Evolutionary conservation across 1,139 yeast species (phyloP).

Genomic region (Taphrina pruni): DNA sequence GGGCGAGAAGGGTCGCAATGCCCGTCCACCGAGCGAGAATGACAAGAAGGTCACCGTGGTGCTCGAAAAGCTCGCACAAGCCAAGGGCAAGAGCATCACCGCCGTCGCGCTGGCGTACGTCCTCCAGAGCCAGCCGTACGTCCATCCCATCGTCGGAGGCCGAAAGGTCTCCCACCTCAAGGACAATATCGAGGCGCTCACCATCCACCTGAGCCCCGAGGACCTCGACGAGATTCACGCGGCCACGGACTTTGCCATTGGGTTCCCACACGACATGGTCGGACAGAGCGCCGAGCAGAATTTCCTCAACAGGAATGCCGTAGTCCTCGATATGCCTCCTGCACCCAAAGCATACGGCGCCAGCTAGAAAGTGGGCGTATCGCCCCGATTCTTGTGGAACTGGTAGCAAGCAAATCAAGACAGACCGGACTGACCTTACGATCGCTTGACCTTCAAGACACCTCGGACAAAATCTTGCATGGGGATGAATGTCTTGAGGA

Average conservation of each 20-base stretch:
- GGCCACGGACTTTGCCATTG: slow-evolving; percentile 22
- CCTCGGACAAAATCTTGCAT: too few species aligned
- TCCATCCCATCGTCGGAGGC: slow-evolving; percentile 47
- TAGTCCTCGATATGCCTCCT: neutral
- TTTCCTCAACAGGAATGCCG: slow-evolving; percentile 6
- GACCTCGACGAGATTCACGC: slow-evolving; percentile 41
- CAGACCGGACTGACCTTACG: too few species aligned
- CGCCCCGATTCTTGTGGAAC: too few species aligned
- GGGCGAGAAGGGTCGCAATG: slow-evolving; percentile 33
- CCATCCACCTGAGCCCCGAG: slow-evolving; percentile 42
- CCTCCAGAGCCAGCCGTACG: slow-evolving; percentile 46
- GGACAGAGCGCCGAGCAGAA: slow-evolving; percentile 17
- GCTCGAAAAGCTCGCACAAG: slow-evolving; percentile 47
- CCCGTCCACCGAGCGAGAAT: slow-evolving; percentile 33
- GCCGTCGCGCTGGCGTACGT: slow-evolving; percentile 49
- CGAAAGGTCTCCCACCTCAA: slow-evolving; percentile 46
- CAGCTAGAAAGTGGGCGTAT: too few species aligned
- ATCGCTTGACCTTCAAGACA: too few species aligned
- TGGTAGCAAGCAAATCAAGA: too few species aligned
- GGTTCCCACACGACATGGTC: slow-evolving; percentile 32
- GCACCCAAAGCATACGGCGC: slow-evolving; percentile 7
- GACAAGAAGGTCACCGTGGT: slow-evolving; percentile 47
- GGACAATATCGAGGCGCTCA: slow-evolving; percentile 45
- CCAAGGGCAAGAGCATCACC: slow-evolving; percentile 45
- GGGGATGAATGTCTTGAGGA: too few species aligned